These are phyloP conservation scores for Ganoderma sinense DNA, from an alignment of 1,284 basidiomycete genomes.

Conservation along the genomic window DNA sequence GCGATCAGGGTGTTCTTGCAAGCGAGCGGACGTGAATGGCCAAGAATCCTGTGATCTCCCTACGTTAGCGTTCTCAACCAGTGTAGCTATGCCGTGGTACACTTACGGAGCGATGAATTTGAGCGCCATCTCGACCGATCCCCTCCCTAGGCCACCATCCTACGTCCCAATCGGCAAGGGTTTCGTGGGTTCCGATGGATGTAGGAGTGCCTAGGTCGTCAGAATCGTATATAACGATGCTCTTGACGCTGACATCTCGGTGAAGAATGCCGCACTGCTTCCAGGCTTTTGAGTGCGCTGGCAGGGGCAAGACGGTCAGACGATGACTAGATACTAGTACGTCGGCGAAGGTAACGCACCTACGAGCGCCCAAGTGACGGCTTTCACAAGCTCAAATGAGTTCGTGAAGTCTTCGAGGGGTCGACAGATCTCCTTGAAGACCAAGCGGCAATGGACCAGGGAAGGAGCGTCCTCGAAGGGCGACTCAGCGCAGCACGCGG, in stretches of 20 bases:
- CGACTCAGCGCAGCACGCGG: no score
- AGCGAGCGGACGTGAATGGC: slow-evolving; percentile 17
- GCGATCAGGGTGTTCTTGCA: background rate
- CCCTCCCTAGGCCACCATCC: background rate
- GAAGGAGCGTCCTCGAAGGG: background rate
- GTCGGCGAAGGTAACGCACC: background rate
- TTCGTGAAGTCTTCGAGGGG: slow-evolving; percentile 9
- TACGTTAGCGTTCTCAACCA: background rate
- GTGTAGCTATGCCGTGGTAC: background rate
- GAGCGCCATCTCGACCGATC: background rate
- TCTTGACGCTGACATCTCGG: slow-evolving; percentile 15
- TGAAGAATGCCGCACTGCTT: slow-evolving; percentile 12
- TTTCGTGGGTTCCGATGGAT: background rate
- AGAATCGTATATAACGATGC: slow-evolving; percentile 14
- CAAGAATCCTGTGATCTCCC: slow-evolving; percentile 1
- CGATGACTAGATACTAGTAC: background rate
- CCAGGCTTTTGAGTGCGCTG: slow-evolving; percentile 15
- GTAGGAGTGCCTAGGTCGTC: background rate
- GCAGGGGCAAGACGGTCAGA: background rate
- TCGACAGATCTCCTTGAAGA: slow-evolving; percentile 16
- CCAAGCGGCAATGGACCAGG: slow-evolving; percentile 12
- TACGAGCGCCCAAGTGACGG: slow-evolving; percentile 7
- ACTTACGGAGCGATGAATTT: background rate
- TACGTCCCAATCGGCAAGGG: slow-evolving; percentile 20
- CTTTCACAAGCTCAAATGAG: background rate